Conservation (phyloP, 225 moss, liverwort and hornwort species). For the Bryum argenteum region DNA sequence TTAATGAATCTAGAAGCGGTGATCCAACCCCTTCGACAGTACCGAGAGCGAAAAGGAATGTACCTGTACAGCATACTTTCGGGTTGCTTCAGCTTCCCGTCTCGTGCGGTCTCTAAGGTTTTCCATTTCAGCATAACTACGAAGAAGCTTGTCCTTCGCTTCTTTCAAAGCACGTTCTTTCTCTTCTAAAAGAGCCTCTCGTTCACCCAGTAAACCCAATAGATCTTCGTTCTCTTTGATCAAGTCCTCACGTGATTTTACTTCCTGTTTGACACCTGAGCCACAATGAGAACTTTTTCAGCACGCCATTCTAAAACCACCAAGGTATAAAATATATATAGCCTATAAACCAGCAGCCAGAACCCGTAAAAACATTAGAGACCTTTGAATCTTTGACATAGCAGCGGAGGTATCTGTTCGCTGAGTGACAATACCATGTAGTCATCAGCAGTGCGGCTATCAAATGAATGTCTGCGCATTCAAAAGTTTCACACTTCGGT, state of each 20-base stretch:
- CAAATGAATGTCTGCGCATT: neutral
- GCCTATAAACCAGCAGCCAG: neutral
- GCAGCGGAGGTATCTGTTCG: neutral
- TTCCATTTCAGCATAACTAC: constrained; percentile 90
- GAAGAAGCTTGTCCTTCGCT: constrained; percentile 71
- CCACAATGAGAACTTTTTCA: constrained; percentile 53
- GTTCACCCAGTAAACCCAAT: constrained; percentile 69
- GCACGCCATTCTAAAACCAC: constrained; percentile 28
- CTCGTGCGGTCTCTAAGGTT: constrained; percentile 75
- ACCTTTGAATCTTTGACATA: neutral
- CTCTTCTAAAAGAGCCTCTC: constrained; percentile 68
- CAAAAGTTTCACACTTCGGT: constrained; percentile 8
- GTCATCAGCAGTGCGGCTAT: neutral
- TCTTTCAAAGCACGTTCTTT: constrained; percentile 63
- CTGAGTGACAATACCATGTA: neutral
- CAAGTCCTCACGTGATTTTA: constrained; percentile 54
- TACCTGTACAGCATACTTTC: constrained; percentile 88
- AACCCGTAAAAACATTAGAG: neutral
- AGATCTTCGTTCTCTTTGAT: constrained; percentile 81
- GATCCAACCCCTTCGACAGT: neutral
- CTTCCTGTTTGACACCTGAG: constrained; percentile 58
- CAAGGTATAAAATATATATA: neutral
- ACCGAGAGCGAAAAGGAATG: neutral
- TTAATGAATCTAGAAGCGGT: neutral
- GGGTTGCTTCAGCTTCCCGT: constrained; percentile 79